These are phyloP conservation scores for Parsonsia alboflavescens DNA, from an alignment of 257 asterid genomes.

Conservation along the genomic window DNA sequence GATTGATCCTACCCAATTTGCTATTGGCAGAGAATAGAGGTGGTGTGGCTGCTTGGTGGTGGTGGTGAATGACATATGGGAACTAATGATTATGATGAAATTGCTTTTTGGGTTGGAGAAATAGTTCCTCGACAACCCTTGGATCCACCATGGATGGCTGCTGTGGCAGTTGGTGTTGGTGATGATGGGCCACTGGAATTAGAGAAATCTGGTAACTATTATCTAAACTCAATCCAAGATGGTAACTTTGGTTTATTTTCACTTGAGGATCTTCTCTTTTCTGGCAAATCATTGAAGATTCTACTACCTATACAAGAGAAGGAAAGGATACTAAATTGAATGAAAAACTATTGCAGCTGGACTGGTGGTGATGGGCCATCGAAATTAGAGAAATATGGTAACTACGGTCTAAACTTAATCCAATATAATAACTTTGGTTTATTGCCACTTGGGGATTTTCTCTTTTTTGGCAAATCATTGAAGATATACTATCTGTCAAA, in stretches of 20 bases:
- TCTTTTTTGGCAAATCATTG: neutral
- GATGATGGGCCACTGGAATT: constrained; percentile 5
- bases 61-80: constrained; percentile 18
- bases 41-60: neutral
- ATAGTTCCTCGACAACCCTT: constrained; percentile 16
- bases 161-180: constrained; percentile 2
- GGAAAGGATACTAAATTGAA: neutral
- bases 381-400: neutral
- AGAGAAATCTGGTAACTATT: constrained; percentile 3
- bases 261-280: constrained; percentile 7
- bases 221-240: neutral
- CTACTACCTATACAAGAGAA: constrained; percentile 1
- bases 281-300: neutral
- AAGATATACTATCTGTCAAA: too few relatives aligned
- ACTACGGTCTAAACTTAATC: constrained; percentile 5
- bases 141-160: constrained; percentile 29
- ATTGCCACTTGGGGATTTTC: constrained; percentile 3
- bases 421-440: neutral
- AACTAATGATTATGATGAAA: constrained; percentile 5
- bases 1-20: constrained; percentile 24
- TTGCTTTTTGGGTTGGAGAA: neutral
- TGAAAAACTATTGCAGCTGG: too few relatives aligned
- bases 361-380: constrained; percentile 7
- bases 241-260: constrained; percentile 1
- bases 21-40: constrained; percentile 10